A percentile compares a stretch with the other conserved stretches of the same genome.
Evolutionary conservation across 2,329 filamentous ascomycete genomes (phyloP).

Genomic region (Bipolaris bicolor): DNA sequence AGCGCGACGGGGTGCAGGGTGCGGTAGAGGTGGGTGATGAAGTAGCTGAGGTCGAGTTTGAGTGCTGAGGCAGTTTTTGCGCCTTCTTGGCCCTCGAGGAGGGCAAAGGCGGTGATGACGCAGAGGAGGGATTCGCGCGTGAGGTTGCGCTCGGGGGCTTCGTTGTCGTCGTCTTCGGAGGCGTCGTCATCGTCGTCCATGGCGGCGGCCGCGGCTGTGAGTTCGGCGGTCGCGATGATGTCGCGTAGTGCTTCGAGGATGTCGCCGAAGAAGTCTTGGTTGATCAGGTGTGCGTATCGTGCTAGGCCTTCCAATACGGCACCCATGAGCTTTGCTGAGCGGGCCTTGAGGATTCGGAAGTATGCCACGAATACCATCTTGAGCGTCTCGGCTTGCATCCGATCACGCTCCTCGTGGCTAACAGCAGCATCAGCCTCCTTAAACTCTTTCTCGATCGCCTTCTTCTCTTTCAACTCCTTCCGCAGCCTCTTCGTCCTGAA

Average conservation of each 20-base stretch:
- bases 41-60: conserved; percentile 91
- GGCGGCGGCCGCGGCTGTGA: conserved; percentile 55
- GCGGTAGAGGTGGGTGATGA: conserved; percentile 91
- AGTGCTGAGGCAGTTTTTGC: conserved; percentile 81
- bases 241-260: conserved; percentile 93
- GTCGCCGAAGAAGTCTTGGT: conserved; percentile 98
- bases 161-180: conserved; percentile 58
- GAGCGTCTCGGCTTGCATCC: conserved; percentile 92
- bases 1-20: conserved; percentile 79
- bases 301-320: conserved; percentile 93
- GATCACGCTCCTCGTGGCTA: conserved; percentile 88
- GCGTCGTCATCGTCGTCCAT: conserved; percentile 54
- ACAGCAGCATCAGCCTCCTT: conserved; percentile 88
- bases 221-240: conserved; percentile 74
- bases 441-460: conserved; percentile 90
- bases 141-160: conserved; percentile 64
- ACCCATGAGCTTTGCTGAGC: conserved; percentile 87
- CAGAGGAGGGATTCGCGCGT: conserved; percentile 90
- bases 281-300: conserved; percentile 94
- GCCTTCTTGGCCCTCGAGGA: conserved; percentile 91
- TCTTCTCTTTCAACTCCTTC: conserved; percentile 84
- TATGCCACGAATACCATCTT: conserved; percentile 96
- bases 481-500: conserved; percentile 88
- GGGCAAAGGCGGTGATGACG: conserved; percentile 94
- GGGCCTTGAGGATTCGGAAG: conserved; percentile 89